Base-by-base conservation (phyloP, 495 filamentous ascomycete species). In the Aspergillus indologenus region DNA sequence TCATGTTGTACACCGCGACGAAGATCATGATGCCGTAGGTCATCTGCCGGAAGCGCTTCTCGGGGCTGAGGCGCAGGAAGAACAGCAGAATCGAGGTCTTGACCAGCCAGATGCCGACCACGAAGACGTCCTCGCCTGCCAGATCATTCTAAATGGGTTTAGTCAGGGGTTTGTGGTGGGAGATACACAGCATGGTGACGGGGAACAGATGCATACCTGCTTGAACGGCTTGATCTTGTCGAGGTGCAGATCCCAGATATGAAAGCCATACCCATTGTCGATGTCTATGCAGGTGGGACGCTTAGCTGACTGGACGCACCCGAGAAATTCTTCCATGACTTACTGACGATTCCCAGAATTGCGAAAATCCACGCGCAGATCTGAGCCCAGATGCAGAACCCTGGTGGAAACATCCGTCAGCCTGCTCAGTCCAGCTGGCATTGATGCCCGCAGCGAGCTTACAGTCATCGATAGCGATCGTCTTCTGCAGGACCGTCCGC, bases 61-160 rank as follows among this genome's bases (percentile, higher is more conserved):
- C 56, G 24, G 69, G 68, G 23, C 65, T 68, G n/a, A 81, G 67
- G 44, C 74, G 73, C 47, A 73, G 64, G 59, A 74, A 79, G 56
- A 71, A 68, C 5, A 77, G 59, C 20, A 77, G 53, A 46, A 68
- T 62, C 65, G 75, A 68, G 50, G 76, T 58, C 45, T 70, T 70
- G 59, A 67, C 49, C 14, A 64, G 44, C 57, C 57, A 60, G 44
- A 60, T 42, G 12, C 57, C 57, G 19, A 60, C 31, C 18, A 44
- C 57, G 40, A 45, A 60, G 57, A 60, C 40, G 51, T 50, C 57
- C 26, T 60, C 57, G 46, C 31, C 57, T 12, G 53, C 48, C 20
- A 57, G 50, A 34, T 53, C 53, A 42, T 60, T 48, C 57, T 60
- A 23, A n/a, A 14, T 43, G 19, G 9, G 0, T 12, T 11, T 17